Evolutionary conservation across 306 rosid species (phyloP).

Genomic region (Cajanus cajan): DNA sequence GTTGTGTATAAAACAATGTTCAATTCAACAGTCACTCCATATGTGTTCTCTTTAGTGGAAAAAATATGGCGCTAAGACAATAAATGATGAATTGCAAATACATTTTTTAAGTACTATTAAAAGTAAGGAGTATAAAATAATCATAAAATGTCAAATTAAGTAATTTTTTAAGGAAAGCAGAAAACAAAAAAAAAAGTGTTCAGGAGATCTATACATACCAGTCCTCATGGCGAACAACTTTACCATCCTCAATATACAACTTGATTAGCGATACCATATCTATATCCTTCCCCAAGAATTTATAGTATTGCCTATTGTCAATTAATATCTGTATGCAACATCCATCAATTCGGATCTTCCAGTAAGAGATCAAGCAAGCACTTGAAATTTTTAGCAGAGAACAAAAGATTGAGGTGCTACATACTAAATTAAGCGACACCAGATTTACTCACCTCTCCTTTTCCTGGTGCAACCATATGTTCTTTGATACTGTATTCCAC

Average conservation of each 20-base stretch:
- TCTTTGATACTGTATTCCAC: conserved; percentile 67
- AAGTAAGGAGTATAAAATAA: background rate
- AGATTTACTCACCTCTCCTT: conserved; percentile 63
- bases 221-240: conserved; percentile 82
- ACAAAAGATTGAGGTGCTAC: background rate
- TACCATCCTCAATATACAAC: conserved; percentile 63
- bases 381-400: background rate
- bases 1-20: background rate
- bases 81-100: background rate
- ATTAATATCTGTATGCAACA: conserved; percentile 54
- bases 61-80: background rate
- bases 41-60: background rate
- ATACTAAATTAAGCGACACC: background rate
- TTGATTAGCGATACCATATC: conserved; percentile 73
- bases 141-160: background rate
- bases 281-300: conserved; percentile 68
- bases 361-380: conserved; percentile 26
- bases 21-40: background rate
- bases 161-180: background rate
- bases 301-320: conserved; percentile 71
- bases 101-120: background rate
- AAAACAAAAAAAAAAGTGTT: background rate
- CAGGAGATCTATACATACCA: conserved; percentile 44
- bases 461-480: conserved; percentile 60
- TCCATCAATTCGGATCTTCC: conserved; percentile 9